Conservation (phyloP, 1,284 basidiomycete species). For the Cryptococcus sp. region DNA sequence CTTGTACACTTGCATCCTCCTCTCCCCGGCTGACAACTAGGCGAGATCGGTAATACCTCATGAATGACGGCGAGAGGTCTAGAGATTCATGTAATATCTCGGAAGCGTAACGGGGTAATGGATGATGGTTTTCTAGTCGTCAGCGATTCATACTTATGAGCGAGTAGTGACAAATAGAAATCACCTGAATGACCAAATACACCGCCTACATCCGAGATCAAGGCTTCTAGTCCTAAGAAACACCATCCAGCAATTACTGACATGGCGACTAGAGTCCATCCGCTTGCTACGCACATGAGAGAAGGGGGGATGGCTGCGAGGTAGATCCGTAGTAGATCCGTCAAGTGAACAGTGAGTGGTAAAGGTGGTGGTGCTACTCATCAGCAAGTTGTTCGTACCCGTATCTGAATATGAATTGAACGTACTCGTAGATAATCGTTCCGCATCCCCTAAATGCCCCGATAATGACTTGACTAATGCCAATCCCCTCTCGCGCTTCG, state of each 20-base stretch:
- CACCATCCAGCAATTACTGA: conserved; percentile 42
- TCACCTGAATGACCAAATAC: conserved; percentile 39
- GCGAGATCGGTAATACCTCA: conserved; percentile 31
- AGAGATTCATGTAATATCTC: conserved; percentile 40
- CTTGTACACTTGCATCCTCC: conserved; percentile 26
- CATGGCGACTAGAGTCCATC: conserved; percentile 28
- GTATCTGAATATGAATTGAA: conserved; percentile 2
- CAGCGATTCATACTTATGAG: background rate
- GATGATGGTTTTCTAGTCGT: conserved; percentile 37
- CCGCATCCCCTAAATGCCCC: conserved; percentile 34
- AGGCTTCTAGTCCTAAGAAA: conserved; percentile 39
- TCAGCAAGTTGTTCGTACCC: background rate
- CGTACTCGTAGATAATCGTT: conserved; percentile 41
- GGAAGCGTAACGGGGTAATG: conserved; percentile 33
- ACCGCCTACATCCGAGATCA: conserved; percentile 39
- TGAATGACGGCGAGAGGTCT: conserved; percentile 37
- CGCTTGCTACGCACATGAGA: conserved; percentile 31
- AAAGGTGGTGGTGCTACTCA: conserved; percentile 36
- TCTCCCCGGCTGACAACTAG: conserved; percentile 30
- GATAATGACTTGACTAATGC: conserved; percentile 33
- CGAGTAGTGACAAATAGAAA: background rate
- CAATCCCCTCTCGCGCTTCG: conserved; percentile 39
- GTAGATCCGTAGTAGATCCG: conserved; percentile 39
- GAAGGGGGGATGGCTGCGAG: conserved; percentile 38
- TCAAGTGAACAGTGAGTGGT: conserved; percentile 38